Percentiles rank a stretch among this genome's conserved stretches.
Conservation (phyloP, 2,329 filamentous ascomycete species). For the Alternaria solani region DNA sequence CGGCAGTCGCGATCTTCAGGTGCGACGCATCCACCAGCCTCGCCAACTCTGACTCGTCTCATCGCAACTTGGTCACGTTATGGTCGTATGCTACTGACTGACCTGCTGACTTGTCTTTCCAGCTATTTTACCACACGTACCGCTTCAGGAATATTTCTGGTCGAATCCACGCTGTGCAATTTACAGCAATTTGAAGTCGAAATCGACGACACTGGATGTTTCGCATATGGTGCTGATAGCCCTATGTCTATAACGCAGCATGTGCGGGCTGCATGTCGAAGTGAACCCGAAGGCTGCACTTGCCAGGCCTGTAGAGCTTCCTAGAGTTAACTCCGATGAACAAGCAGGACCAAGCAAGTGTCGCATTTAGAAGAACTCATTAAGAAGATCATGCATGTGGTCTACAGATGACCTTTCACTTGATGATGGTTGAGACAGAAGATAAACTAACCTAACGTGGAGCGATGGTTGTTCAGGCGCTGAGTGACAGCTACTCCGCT, state of each 20-base stretch:
- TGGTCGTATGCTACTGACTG: neutral
- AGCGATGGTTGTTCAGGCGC: neutral
- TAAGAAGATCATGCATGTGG: neutral
- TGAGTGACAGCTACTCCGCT: neutral
- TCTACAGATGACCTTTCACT: neutral
- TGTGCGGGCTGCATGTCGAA: neutral
- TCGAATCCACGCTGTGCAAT: neutral
- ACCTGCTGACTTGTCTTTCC: neutral
- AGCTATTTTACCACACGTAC: neutral
- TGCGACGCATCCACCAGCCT: neutral
- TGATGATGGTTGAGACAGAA: neutral
- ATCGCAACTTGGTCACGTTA: neutral
- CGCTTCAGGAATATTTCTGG: neutral
- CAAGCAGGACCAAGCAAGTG: no score
- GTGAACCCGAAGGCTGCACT: neutral
- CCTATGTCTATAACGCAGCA: neutral
- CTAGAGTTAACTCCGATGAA: neutral
- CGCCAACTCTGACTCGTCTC: neutral
- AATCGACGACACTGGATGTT: neutral
- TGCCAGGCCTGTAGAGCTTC: neutral
- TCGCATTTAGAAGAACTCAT: neutral
- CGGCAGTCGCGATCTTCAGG: neutral
- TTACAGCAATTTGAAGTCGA: neutral
- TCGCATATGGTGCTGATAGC: neutral
- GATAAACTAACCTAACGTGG: neutral